Evolutionary conservation across 129 eudicot genomes (phyloP), one percentile per base, ranked within the genome.

Genomic region (Saposhnikovia divaricata): DNA sequence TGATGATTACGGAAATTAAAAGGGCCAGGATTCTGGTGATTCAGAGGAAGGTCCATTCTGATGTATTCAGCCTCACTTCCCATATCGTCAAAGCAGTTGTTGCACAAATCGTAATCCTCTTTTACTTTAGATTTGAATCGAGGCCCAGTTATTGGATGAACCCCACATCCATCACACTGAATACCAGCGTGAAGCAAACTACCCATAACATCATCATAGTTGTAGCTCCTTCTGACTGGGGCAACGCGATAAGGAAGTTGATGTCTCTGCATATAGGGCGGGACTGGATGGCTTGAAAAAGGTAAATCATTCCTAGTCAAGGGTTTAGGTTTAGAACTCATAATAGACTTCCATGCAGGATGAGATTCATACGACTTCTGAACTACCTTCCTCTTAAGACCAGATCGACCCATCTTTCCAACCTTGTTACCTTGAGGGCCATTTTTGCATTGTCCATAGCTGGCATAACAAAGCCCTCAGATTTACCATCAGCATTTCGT

Each of bases 111-210:
- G 77, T 90, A 92, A 72, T 95, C 86, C 27, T 89, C 87, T 77
- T 90, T 89, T 74, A 94, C 94, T 94, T 85, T 90, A 3, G 98
- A 94, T 83, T 90, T 94, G 80, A 85, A 94, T 65, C 97, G 91
- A 9, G 92, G 91, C 51, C 98, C 98, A 71, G 82, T 83, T 63
- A 94, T 94, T 1, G 98, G 97, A 80, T 87, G 85, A 47, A 85
- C 89, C 38, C 96, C 91, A 81, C 98, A 94, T 4, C 92, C 97
- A 80, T 94, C 97, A 51, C 98, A 94, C 31, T 88, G 84, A 78
- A 94, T 90, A 51, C 98, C 98, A 73, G 85, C 80, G 45, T 94
- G 98, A 81, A 92, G 86, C 4, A 86, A 61, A 82, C 38, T 78
- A n/a, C 83, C 87, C 0, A 80, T 5, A 65, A 87, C 87, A 77